Evolutionary conservation across 148 eudicot genomes (phyloP), one percentile per base, ranked within the genome.

Genomic region (Rhododendron henanense): DNA sequence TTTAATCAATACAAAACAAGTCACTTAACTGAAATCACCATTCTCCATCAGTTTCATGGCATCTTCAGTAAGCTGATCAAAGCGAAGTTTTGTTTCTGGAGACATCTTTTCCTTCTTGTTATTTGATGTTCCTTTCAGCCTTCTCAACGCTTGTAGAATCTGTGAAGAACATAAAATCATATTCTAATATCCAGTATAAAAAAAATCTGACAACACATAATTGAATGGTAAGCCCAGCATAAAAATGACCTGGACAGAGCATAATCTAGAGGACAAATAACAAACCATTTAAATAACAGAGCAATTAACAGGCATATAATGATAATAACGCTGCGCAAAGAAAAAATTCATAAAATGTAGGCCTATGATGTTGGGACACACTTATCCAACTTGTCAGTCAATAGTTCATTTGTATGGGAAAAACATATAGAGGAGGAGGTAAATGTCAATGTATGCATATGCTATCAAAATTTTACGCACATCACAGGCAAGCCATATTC

Each of bases 21-120:
- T 59, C 81, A 84, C 93, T 89, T 84, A 93, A 96, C 99, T 89
- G 91, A 93, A 95, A 71, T 97, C 99, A 78, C 99, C 99, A 85
- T 91, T 92, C 79, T 97, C 98, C 96, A 97, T 91, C 87, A 97
- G 90, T 84, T 87, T 94, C 98, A 95, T 93, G 53, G 99, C 98
- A 92, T 97, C 98, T 95, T 97, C 99, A 48, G 99, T 97, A 57
- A 97, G 94, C 90, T 97, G 98, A 85, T 97, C 99, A 93, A 97
- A 97, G 33, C 88, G 83, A 85, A 53, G 85, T 90, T 97, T 94
- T 82, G 94, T 90, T 91, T 92, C 97, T 50, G 90, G 84, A 61
- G 98, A 90, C 99, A 97, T 97, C 87, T 94, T 95, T 82, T 92
- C 98, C 90, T 93, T 96, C 86, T 90, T 96, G 91, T 91, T 93